Conservation (phyloP, 2,329 filamentous ascomycete genomes). For the Verticillium albo-atrum region DNA sequence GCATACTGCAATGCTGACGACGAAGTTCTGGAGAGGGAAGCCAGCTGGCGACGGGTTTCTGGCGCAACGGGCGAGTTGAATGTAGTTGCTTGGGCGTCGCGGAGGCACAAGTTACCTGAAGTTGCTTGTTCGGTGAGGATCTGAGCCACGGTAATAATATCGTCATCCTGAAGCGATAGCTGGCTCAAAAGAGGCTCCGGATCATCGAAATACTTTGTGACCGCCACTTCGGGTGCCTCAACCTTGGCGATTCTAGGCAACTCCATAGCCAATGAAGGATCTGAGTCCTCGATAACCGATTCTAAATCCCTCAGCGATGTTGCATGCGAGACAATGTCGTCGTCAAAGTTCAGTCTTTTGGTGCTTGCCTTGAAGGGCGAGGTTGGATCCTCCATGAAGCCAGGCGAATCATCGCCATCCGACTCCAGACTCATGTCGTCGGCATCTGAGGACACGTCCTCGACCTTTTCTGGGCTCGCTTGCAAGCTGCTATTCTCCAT, state of each 20-base stretch:
- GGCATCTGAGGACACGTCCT: slow-evolving; percentile 36
- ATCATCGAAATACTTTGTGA: slow-evolving; percentile 54
- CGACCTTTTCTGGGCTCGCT: slow-evolving; percentile 32
- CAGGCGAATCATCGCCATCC: slow-evolving; percentile 51
- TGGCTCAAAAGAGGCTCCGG: slow-evolving; percentile 48
- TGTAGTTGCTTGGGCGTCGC: slow-evolving; percentile 7
- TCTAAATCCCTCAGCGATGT: slow-evolving; percentile 48
- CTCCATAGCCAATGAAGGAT: slow-evolving; percentile 44
- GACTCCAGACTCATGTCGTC: slow-evolving; percentile 49
- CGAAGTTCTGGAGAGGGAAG: slow-evolving; percentile 39
- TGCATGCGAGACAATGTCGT: slow-evolving; percentile 48
- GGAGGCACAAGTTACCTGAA: slow-evolving; percentile 31
- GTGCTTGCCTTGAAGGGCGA: slow-evolving; percentile 46
- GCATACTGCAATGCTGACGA: slow-evolving; percentile 41
- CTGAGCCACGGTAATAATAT: slow-evolving; percentile 63
- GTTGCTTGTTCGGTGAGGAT: slow-evolving; percentile 68
- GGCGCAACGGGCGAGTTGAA: slow-evolving; percentile 17
- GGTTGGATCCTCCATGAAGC: slow-evolving; percentile 42
- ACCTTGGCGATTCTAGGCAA: slow-evolving; percentile 43
- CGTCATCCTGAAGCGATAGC: slow-evolving; percentile 47
- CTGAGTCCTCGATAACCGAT: slow-evolving; percentile 34
- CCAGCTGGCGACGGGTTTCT: slow-evolving; percentile 35
- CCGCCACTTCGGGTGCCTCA: slow-evolving; percentile 43
- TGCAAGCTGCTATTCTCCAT: slow-evolving; percentile 28
- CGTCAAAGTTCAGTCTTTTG: slow-evolving; percentile 38